These are phyloP conservation scores for Ceratocystis ficicola DNA, from an alignment of 2,329 filamentous ascomycete genomes.

Conservation along the genomic window DNA sequence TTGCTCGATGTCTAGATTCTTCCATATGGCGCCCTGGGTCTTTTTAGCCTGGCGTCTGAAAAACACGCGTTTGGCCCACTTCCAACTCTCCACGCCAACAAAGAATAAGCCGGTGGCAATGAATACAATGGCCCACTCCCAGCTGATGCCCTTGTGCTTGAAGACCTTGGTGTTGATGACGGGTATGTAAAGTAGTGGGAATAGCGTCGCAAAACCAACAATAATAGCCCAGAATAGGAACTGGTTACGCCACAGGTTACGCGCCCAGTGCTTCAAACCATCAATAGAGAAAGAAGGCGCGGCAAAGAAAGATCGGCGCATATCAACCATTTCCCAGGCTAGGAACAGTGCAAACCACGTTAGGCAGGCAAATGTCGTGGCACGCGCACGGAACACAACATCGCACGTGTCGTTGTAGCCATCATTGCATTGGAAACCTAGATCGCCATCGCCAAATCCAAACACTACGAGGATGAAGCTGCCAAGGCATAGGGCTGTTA, in stretches of 20 bases:
- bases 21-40: conserved; percentile 28
- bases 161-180: conserved; percentile 48
- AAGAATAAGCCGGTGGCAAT: conserved; percentile 44
- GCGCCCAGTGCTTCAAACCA: conserved; percentile 43
- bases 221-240: conserved; percentile 57
- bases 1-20: conserved; percentile 33
- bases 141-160: conserved; percentile 47
- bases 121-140: conserved; percentile 53
- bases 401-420: conserved; percentile 43
- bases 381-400: conserved; percentile 56
- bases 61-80: conserved; percentile 43
- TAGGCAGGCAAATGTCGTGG: conserved; percentile 60
- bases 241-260: conserved; percentile 58
- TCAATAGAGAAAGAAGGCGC: conserved; percentile 42
- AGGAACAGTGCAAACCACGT: conserved; percentile 68
- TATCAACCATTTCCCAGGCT: conserved; percentile 66
- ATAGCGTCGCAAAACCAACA: conserved; percentile 37
- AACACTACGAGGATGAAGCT: conserved; percentile 54
- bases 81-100: conserved; percentile 46
- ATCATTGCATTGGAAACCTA: conserved; percentile 51
- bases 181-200: conserved; percentile 46
- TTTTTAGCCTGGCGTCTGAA: conserved; percentile 27
- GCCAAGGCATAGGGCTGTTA: conserved; percentile 50
- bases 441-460: conserved; percentile 46
- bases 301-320: conserved; percentile 61